Percentiles rank a stretch among this genome's conserved stretches.
Evolutionary conservation across 1,284 basidiomycete species (phyloP).

Genomic region (Moesziomyces sp.): DNA sequence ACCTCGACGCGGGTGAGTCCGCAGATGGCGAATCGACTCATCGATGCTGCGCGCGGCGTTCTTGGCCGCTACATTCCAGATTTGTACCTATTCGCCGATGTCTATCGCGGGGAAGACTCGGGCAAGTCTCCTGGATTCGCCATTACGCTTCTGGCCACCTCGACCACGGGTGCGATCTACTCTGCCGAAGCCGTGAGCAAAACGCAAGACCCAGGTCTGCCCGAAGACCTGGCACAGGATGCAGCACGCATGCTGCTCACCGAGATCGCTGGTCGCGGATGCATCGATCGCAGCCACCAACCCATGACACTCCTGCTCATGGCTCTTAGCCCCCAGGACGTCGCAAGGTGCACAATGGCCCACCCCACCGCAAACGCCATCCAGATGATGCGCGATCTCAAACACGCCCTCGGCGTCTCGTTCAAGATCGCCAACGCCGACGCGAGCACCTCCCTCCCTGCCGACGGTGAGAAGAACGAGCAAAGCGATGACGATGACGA

Average conservation of each 20-base stretch:
- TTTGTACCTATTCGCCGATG: conserved; percentile 97
- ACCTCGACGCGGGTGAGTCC: conserved; percentile 81
- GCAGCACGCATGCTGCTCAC: conserved; percentile 81
- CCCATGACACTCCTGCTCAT: conserved; percentile 87
- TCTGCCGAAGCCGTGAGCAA: conserved; percentile 84
- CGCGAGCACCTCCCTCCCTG: background rate
- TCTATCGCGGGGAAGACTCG: conserved; percentile 96
- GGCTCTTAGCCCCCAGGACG: conserved; percentile 94
- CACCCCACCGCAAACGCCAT: conserved; percentile 80
- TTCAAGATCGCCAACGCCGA: conserved; percentile 70
- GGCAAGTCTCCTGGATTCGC: conserved; percentile 98
- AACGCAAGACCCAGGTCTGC: conserved; percentile 71
- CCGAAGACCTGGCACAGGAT: conserved; percentile 88
- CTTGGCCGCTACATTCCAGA: conserved; percentile 97
- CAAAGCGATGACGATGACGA: conserved; percentile 24
- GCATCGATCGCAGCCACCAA: conserved; percentile 90
- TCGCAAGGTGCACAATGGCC: conserved; percentile 86
- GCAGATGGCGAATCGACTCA: conserved; percentile 97
- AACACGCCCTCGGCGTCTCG: conserved; percentile 79
- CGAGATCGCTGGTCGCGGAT: conserved; percentile 85
- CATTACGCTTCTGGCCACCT: conserved; percentile 87
- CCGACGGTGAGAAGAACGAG: conserved; percentile 10
- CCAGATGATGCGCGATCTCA: conserved; percentile 87
- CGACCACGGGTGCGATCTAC: conserved; percentile 89
- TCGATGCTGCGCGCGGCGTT: conserved; percentile 88